These are phyloP conservation scores for Umbilicaria muhlenbergii DNA, from an alignment of 495 filamentous ascomycete genomes.

Conservation along the genomic window DNA sequence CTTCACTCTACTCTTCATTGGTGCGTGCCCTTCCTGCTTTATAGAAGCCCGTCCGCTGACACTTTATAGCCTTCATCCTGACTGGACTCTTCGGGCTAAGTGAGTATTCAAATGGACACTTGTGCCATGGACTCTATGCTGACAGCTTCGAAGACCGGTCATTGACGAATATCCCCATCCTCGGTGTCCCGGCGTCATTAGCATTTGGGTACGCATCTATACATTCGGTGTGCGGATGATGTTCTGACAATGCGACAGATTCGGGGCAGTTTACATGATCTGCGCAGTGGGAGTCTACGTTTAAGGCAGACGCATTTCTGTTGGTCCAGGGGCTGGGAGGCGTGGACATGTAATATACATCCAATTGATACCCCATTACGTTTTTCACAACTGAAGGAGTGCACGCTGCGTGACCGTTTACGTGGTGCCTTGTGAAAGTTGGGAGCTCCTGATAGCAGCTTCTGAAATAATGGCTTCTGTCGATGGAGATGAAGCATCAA, in stretches of 20 bases:
- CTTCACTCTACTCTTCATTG: conserved; percentile 57
- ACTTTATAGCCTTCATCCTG: conserved; percentile 35
- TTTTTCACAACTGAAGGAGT: too few species aligned
- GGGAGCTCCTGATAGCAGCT: too few species aligned
- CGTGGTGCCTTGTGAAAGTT: too few species aligned
- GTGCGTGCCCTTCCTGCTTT: conserved; percentile 21
- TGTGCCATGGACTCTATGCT: background rate
- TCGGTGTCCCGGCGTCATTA: conserved; percentile 76
- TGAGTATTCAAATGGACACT: conserved; percentile 28
- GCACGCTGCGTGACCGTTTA: too few species aligned
- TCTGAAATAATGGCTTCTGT: conserved; percentile 3
- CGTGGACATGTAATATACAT: conserved; percentile 7
- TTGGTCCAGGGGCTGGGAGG: background rate
- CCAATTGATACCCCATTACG: conserved; percentile 6
- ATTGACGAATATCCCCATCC: conserved; percentile 54
- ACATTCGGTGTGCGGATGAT: too few species aligned
- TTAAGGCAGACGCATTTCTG: conserved; percentile 36
- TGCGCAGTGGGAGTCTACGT: conserved; percentile 98
- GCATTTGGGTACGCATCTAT: conserved; percentile 59
- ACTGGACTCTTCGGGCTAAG: conserved; percentile 68
- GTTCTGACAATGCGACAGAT: conserved; percentile 32
- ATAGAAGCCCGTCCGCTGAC: conserved; percentile 11
- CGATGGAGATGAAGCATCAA: conserved; percentile 20
- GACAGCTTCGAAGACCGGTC: conserved; percentile 53
- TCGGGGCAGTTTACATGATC: conserved; percentile 95